Base-by-base conservation (phyloP, 495 filamentous ascomycete genomes). In the Staphylotrichum tortipilum region DNA sequence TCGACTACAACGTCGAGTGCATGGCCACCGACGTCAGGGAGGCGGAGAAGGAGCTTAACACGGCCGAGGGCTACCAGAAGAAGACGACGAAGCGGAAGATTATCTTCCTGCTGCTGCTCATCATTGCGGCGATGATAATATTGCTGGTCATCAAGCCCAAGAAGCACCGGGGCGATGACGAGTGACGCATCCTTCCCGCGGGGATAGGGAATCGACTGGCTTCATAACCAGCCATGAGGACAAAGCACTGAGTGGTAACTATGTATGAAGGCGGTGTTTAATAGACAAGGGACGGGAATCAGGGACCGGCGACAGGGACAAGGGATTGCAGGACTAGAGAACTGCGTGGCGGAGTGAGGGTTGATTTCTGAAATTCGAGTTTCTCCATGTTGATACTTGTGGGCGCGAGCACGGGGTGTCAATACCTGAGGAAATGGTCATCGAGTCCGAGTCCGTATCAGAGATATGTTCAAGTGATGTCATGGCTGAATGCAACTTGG, bases 1-100 rank as follows among this genome's bases (percentile, higher is more conserved):
- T 98, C 59, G 92, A 98, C 63, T 98, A 95, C 70, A 98, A 98
- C 63, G 85, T 98, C 30, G 92, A 98, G 69, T 75, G 78, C 49
- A 95, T 96, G 89, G 81, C 78, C 11, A 80, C 78, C 21, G 85
- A 96, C 59, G 88, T 97, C 26, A 94, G 95, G 63, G 82, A 76
- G 17, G 92, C 92, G 8, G 89, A 92, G 51, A 91, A 90, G 65
- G 92, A 98, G 68, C 76, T 98, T 46, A 86, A 78, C 53, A 81
- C 91, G 49, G 88, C 88, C 66, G 55, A 83, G 17, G 80, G 82
- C n/a, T 96, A 95, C 58, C 92, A 97, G 75, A 82, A 79, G 59
- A 85, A 82, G 62, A 84, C 85, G 12, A 88, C 84, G 11, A 96
- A 95, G 70, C 76, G 94, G 55, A 96, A 94, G 69, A 78, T 92